Evolutionary conservation across 2,329 filamentous ascomycete species (phyloP), one percentile per base, ranked within the genome.

Genomic region (Clarireedia sp.): DNA sequence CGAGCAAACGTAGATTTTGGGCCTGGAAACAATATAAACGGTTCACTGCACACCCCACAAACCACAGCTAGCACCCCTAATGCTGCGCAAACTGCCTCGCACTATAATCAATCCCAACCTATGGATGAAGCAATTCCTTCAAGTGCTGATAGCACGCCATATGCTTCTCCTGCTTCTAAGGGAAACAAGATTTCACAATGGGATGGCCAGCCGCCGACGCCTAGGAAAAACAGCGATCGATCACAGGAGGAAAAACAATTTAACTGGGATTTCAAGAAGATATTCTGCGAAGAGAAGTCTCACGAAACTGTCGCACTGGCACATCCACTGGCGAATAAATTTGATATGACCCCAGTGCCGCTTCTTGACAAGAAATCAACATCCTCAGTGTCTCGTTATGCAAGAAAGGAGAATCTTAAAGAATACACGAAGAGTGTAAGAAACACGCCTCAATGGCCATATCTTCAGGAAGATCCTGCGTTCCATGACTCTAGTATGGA

Each of bases 231-330:
- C 17, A 26, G n/a, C 57, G 61, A 26, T 37, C 59, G 17, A 58
- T 62, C 53, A 17, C 63, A 69, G 19, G 68, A 68, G 48, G 62
- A 70, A 24, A 47, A 60, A 14, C 67, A 70, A 12, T 71, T 67
- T 43, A 66, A 72, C 16, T 74, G 73, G 69, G 71, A 76, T 6
- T 64, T 71, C 54, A 61, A 72, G 43, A 65, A 63, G 9, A 67
- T 74, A 5, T 76, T 77, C 54, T 64, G 68, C 9, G 71, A 74
- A 41, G 59, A 66, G 36, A 58, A 66, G 4, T 55, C 59, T 10
- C 71, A 72, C 54, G 67, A 69, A 6, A 72, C 73, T n/a, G 75
- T 78, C 38, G 71, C 74, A n/a, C 72, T 77, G 53, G 74, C 73
- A 12, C 75, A 72, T 56, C 75, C 75, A 19, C 66, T 78, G 1